Base-by-base conservation (phyloP, 208 protist genomes). In the Balamuthia mandrillaris region DNA sequence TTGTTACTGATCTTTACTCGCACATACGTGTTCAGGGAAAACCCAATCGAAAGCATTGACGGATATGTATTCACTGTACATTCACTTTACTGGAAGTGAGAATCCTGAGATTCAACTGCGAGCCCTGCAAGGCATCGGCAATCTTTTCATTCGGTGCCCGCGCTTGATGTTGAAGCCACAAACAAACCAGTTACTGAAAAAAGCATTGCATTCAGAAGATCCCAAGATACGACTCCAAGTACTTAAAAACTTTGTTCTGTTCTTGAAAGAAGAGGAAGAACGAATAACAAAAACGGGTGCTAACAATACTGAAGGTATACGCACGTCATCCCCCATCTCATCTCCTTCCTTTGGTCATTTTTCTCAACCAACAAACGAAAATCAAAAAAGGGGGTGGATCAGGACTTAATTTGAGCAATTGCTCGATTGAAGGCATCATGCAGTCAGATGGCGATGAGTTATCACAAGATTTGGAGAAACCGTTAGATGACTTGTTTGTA, bases 111-210 rank as follows among this genome's bases (percentile, higher is more conserved):
- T 83, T 12, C 49, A 83, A n/a, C 75, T 83, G 33, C 10, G 75
- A 3, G 29, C 52, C 27, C 10, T 42, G 6, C 75, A 83, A 54
- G 75, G 52, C 4, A 47, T 83, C 37, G 75, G 75, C 4, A 83
- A 31, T 29, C 24, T 83, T 29, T 83, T 83, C 52, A 42, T 83
- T 6, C 49, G 75, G 18, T 47, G 35, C 9, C 75, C 75, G 3
- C 41, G 66, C 52, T 37, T 83, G 31, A 83, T 83, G 75, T 54
- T 83, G 3, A 83, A 83, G 75, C 51, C 52, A 6, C 75, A 83
- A 14, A 54, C 52, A 35, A 47, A 83, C 29, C 16, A 24, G 16
- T 66, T 83, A 33, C 60, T 83, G 39, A 63, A 31, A 16, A 45
- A 83, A 29, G 52, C 24, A 16, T 42, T 83, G 2, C 31, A 21